Percentiles rank a stretch among this genome's conserved stretches.
phyloP scores from a whole-genome alignment of 306 rosid species.

The Pterocarpus macrocarpus region DNA sequence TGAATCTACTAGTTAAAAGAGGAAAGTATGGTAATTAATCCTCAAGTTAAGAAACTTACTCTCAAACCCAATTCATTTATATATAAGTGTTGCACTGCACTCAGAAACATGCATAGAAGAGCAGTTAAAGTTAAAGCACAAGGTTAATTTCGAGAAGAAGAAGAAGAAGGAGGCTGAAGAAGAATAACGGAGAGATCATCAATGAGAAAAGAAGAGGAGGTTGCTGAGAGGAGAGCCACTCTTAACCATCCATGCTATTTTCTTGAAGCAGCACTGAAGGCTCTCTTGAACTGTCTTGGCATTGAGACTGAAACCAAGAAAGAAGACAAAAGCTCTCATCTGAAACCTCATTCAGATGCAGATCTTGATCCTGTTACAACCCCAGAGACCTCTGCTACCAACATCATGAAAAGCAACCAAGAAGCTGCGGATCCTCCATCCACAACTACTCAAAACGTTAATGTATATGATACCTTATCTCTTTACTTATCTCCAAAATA shows the following conservation, averaged over 20 bases:
- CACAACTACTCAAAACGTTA: neutral
- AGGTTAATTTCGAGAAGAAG: neutral
- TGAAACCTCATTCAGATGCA: neutral
- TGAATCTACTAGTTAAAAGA: no score
- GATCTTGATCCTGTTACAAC: neutral
- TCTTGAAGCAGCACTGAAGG: constrained; percentile 41
- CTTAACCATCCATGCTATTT: constrained; percentile 36
- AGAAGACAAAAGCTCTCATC: neutral
- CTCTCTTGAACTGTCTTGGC: constrained; percentile 55
- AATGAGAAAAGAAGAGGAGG: neutral
- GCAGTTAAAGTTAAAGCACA: constrained; percentile 10
- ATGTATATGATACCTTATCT: neutral
- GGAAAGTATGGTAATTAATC: no score
- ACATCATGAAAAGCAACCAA: neutral
- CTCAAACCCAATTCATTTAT: no score
- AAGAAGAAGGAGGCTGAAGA: constrained; percentile 15
- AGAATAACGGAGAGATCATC: constrained; percentile 39
- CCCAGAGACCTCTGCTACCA: neutral
- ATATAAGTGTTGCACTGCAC: neutral
- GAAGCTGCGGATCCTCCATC: constrained; percentile 37
- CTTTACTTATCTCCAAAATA: neutral
- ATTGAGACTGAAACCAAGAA: constrained; percentile 6
- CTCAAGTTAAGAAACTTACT: no score
- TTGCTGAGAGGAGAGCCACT: constrained; percentile 4
- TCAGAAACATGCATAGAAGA: neutral